Evolutionary conservation across 768 basidiomycete genomes (phyloP), one percentile per base, ranked within the genome.

Genomic region (Trametes villosa): DNA sequence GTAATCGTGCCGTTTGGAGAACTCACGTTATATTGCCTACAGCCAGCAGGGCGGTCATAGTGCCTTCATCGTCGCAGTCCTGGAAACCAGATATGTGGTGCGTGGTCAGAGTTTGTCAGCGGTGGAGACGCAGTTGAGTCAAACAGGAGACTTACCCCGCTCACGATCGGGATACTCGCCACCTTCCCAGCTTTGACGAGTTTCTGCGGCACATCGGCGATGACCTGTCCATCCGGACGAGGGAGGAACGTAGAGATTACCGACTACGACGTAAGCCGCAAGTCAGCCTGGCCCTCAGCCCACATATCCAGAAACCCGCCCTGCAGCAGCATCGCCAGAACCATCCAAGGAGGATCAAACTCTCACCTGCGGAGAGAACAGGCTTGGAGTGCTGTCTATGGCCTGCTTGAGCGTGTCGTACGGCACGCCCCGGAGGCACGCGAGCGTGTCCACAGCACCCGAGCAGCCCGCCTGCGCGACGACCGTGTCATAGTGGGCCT

Each of bases 81-180:
- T 30, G 22, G 42, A 4, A 22, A 9, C 12, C 22, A 20, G n/a
- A 11, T 29, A 27, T n/a, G n/a, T n/a, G n/a, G 26, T 6, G 9
- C 31, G 18, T 20, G 12, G 31, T 24, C 33, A 50, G n/a, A 20
- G 1, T 20, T 6, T n/a, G 22, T 9, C 49, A 12, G 8, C 22
- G 49, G 13, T 34, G 9, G 27, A 41, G 40, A 41, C 27, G 11
- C 5, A n/a, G 20, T 6, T 13, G 15, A 6, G 5, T 22, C 5
- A 20, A 44, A 5, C n/a, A 26, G 20, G 22, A 17, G 11, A 13
- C 36, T 27, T 33, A 22, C 36, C 29, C 55, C 55, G 11, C 73
- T 80, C 30, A 86, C 70, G 64, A 79, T 79, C 0, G 81, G 81
- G 8, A 85, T 70, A 11, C 77, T 75, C 0, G 83, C 80, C 13